Percentiles rank a stretch among this genome's conserved stretches.
These are phyloP conservation scores for Extremus antarcticus DNA, from an alignment of 495 filamentous ascomycete species.

Conservation along the genomic window DNA sequence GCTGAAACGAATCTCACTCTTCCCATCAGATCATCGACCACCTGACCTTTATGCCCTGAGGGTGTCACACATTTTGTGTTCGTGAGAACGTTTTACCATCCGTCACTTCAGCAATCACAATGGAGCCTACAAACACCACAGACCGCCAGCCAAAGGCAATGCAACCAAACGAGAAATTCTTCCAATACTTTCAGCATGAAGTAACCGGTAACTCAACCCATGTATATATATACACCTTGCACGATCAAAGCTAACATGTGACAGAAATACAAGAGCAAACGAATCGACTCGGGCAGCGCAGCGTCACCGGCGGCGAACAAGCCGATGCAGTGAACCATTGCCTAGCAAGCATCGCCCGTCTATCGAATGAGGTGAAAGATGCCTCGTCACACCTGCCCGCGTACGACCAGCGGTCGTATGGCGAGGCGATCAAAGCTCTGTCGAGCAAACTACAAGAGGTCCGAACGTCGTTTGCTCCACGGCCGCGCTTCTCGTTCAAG, in stretches of 20 bases:
- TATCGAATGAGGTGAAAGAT: conserved; percentile 61
- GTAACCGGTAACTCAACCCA: conserved; percentile 44
- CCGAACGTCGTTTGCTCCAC: conserved; percentile 48
- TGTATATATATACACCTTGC: not conserved
- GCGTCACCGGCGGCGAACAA: conserved; percentile 45
- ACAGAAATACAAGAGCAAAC: conserved; percentile 54
- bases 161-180: conserved; percentile 43
- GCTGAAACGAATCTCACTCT: too few relatives aligned
- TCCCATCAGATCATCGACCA: too few relatives aligned
- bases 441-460: conserved; percentile 52
- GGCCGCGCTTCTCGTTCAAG: conserved; percentile 65
- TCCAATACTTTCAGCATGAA: conserved; percentile 65
- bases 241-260: not conserved
- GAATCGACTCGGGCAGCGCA: conserved; percentile 41
- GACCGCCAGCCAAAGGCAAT: not conserved
- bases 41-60: too few relatives aligned
- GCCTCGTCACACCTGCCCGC: conserved; percentile 57
- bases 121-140: not conserved
- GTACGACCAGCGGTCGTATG: conserved; percentile 66
- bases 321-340: conserved; percentile 57
- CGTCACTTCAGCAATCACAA: not conserved
- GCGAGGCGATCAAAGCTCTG: conserved; percentile 60
- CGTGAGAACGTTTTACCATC: too few relatives aligned
- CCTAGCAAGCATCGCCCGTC: conserved; percentile 51
- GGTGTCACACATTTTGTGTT: too few relatives aligned